Evolutionary conservation across 2,329 filamentous ascomycete genomes (phyloP).

Genomic region (Sporothrix luriei): DNA sequence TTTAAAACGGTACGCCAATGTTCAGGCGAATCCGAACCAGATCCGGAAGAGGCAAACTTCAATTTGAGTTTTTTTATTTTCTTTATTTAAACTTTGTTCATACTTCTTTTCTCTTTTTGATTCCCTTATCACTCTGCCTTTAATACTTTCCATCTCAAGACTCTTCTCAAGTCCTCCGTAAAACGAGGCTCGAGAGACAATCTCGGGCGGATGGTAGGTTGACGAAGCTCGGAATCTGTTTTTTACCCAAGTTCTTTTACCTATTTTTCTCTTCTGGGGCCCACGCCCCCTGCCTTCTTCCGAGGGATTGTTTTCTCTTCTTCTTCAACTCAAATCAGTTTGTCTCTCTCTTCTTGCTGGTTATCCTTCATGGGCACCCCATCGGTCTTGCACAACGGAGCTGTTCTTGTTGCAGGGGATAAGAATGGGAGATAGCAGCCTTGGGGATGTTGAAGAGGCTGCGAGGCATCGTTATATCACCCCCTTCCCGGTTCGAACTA

Average conservation of each 20-base stretch:
- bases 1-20: background rate
- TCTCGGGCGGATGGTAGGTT: background rate
- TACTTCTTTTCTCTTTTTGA: conserved; percentile 8
- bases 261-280: conserved; percentile 4
- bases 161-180: conserved; percentile 15
- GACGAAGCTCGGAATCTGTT: conserved; percentile 1
- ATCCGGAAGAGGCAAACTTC: background rate
- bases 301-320: conserved; percentile 1
- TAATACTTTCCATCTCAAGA: background rate
- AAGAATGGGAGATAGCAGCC: background rate
- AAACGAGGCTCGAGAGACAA: background rate
- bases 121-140: conserved; percentile 9
- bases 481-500: conserved; percentile 7
- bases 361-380: background rate
- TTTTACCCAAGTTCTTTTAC: background rate
- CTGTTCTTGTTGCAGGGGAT: background rate
- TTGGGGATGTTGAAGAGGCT: background rate
- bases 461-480: background rate
- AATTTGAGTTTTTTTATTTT: background rate
- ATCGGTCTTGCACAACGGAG: background rate
- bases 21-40: background rate
- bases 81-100: background rate
- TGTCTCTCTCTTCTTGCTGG: background rate
- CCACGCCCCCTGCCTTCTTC: background rate
- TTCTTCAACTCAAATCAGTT: background rate